Evolutionary conservation across 805 yeast genomes (phyloP).

Genomic region (Cyberlindnera mrakii): DNA sequence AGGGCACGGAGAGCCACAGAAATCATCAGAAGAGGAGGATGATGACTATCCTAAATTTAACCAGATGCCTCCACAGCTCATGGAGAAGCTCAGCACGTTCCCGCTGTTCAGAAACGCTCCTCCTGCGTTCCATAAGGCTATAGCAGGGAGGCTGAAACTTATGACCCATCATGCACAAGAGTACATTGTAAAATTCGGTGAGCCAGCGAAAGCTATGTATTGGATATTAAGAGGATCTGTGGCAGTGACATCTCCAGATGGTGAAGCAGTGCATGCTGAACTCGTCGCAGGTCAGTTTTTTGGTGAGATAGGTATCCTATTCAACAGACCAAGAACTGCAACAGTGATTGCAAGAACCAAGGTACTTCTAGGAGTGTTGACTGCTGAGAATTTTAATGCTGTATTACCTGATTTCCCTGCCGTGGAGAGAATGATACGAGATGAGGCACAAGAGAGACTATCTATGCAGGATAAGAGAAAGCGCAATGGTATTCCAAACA

Average conservation of each 20-base stretch:
- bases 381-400: constrained; percentile 52
- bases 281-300: constrained; percentile 63
- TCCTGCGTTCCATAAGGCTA: constrained; percentile 50
- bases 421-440: constrained; percentile 63
- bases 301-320: constrained; percentile 75
- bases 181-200: constrained; percentile 64
- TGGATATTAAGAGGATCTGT: constrained; percentile 76
- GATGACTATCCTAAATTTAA: constrained; percentile 9
- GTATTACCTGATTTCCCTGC: constrained; percentile 59
- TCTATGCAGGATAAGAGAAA: constrained; percentile 63
- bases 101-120: constrained; percentile 67
- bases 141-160: constrained; percentile 51
- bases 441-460: constrained; percentile 73
- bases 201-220: constrained; percentile 69
- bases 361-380: constrained; percentile 62
- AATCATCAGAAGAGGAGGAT: constrained; percentile 4
- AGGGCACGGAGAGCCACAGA: no score
- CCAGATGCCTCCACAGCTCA: constrained; percentile 46
- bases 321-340: constrained; percentile 73
- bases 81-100: constrained; percentile 48
- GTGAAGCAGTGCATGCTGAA: constrained; percentile 70
- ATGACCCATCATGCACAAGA: constrained; percentile 64
- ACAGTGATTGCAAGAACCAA: constrained; percentile 66
- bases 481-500: constrained; percentile 32
- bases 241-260: constrained; percentile 71